Evolutionary conservation across 1,139 yeast species (phyloP).

Genomic region (Blastobotrys capitulatus): DNA sequence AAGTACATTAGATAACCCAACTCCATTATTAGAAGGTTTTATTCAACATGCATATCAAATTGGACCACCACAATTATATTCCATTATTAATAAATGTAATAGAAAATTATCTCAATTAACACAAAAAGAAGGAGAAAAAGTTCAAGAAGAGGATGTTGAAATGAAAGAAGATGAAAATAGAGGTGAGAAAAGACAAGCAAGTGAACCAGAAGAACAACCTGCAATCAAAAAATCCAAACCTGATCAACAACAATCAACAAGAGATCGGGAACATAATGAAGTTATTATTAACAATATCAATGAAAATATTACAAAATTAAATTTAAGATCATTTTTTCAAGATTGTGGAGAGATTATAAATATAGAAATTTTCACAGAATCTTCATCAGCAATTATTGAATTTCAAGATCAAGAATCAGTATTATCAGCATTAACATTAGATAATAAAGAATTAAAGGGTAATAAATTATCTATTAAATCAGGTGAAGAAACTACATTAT

Average conservation of each 20-base stretch:
- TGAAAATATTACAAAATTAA: conserved; percentile 29
- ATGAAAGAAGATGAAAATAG: no score
- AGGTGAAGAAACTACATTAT: conserved; percentile 45
- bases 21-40: background rate
- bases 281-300: conserved; percentile 43
- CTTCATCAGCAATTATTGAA: conserved; percentile 39
- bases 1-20: background rate
- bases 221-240: background rate
- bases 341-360: conserved; percentile 57
- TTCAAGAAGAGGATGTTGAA: background rate
- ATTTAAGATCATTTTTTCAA: conserved; percentile 42
- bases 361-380: conserved; percentile 22
- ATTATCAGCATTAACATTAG: conserved; percentile 56
- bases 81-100: background rate
- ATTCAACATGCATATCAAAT: background rate
- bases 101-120: background rate
- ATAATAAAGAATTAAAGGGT: conserved; percentile 44
- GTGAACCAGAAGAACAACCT: background rate
- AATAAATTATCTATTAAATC: conserved; percentile 43
- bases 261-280: conserved; percentile 56
- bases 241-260: conserved; percentile 1
- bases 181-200: background rate
- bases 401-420: conserved; percentile 47
- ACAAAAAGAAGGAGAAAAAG: background rate
- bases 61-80: background rate